Evolutionary conservation across 2,329 filamentous ascomycete species (phyloP).

Genomic region (Pseudopithomyces chartarum): DNA sequence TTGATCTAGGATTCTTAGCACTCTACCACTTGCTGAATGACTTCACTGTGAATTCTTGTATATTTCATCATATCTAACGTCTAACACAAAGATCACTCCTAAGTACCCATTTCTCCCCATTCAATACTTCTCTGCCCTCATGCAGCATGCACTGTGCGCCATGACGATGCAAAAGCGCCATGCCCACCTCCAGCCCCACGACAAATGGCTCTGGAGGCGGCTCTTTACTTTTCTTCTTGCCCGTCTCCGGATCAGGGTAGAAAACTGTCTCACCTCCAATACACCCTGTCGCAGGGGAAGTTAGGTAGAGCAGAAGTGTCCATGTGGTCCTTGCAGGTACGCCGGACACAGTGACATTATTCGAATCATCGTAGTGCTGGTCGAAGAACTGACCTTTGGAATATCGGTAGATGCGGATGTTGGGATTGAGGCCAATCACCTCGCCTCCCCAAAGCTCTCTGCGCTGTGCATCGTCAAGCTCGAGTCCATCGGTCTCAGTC

Average conservation of each 20-base stretch:
- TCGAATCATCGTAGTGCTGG: slow-evolving; percentile 91
- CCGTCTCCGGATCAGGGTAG: slow-evolving; percentile 68
- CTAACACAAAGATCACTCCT: slow-evolving; percentile 78
- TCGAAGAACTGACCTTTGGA: slow-evolving; percentile 87
- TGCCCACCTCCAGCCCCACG: slow-evolving; percentile 78
- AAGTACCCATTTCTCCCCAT: slow-evolving; percentile 90
- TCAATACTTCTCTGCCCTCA: slow-evolving; percentile 78
- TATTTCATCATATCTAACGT: slow-evolving; percentile 42
- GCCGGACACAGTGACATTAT: slow-evolving; percentile 65
- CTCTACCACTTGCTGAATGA: too few relatives aligned
- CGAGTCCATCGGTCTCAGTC: slow-evolving; percentile 39
- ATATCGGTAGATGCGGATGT: slow-evolving; percentile 90
- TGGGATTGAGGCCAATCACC: slow-evolving; percentile 82
- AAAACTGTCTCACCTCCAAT: slow-evolving; percentile 90
- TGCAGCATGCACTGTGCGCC: slow-evolving; percentile 89
- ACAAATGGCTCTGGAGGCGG: slow-evolving; percentile 65
- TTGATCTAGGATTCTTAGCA: too few relatives aligned
- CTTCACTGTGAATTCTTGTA: too few relatives aligned
- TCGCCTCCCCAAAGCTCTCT: slow-evolving; percentile 73
- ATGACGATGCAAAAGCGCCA: slow-evolving; percentile 85
- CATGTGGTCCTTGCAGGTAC: slow-evolving; percentile 76
- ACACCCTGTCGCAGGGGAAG: slow-evolving; percentile 74
- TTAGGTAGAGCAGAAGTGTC: slow-evolving; percentile 89
- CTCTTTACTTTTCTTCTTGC: slow-evolving; percentile 47
- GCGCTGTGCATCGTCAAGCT: slow-evolving; percentile 37